Percentiles rank a stretch among this genome's conserved stretches.
Conservation (phyloP, 805 yeast genomes). For the Saccharomycopsis selenospora region DNA sequence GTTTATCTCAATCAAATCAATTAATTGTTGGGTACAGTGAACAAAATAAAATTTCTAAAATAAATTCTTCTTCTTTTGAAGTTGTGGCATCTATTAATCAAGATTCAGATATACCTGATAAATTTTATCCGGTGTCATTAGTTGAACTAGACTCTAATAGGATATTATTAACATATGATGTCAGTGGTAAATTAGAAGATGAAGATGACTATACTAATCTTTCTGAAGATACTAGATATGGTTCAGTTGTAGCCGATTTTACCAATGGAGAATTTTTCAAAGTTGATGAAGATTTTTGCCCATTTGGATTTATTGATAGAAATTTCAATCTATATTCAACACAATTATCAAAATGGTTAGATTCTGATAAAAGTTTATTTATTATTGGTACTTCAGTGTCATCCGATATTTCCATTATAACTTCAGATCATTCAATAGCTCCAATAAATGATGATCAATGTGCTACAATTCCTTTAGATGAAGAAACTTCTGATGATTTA, state of each 20-base stretch:
- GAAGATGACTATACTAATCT: not conserved
- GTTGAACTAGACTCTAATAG: not conserved
- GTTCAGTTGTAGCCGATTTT: conserved; percentile 3
- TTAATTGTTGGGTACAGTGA: not conserved
- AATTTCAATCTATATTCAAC: conserved; percentile 8
- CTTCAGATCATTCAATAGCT: conserved; percentile 32
- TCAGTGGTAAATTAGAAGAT: conserved; percentile 5
- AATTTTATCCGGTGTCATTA: conserved; percentile 6
- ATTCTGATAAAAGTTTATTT: not conserved
- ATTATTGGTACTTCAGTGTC: conserved; percentile 57
- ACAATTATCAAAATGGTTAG: conserved; percentile 8
- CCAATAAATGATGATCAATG: conserved; percentile 63
- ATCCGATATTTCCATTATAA: conserved; percentile 49
- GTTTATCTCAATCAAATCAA: not conserved
- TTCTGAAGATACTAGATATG: conserved; percentile 3
- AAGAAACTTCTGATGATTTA: conserved; percentile 57
- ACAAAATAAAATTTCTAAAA: not conserved
- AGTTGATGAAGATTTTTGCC: conserved; percentile 15
- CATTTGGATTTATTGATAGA: conserved; percentile 1
- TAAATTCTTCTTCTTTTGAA: too few species aligned
- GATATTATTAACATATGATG: conserved; percentile 9
- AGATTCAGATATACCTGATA: not conserved
- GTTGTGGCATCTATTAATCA: too few species aligned
- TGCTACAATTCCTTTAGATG: conserved; percentile 68
- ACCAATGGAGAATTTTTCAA: not conserved